phyloP scores from a whole-genome alignment of 805 yeast genomes.

The Torulaspora delbrueckii region DNA sequence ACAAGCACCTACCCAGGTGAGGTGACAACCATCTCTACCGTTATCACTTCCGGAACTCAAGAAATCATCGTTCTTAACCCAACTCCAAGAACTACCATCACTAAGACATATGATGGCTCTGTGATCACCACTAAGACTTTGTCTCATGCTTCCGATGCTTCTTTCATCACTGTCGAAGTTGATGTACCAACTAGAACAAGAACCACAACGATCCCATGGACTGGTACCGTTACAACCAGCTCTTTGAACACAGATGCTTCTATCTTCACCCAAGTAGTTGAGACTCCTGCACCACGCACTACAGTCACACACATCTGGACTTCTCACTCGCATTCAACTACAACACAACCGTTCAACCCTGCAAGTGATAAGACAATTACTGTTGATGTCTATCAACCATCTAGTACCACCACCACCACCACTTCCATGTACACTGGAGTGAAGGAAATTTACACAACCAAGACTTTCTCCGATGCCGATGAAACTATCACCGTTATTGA shows the following conservation, averaged over 20 bases:
- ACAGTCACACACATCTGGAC: conserved; percentile 8
- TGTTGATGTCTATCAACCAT: conserved; percentile 9
- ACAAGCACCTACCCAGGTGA: conserved; percentile 9
- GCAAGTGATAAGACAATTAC: conserved; percentile 5
- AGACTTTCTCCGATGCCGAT: conserved; percentile 4
- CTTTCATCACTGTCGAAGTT: conserved; percentile 7
- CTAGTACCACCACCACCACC: conserved; percentile 7
- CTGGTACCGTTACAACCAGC: conserved; percentile 7
- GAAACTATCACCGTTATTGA: conserved; percentile 6
- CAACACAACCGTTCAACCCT: conserved; percentile 7
- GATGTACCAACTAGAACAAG: conserved; percentile 9
- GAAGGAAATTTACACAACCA: conserved; percentile 1
- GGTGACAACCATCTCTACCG: conserved; percentile 10
- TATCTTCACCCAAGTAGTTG: conserved; percentile 1
- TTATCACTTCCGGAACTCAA: conserved; percentile 8
- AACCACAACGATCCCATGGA: conserved; percentile 10
- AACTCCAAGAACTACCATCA: conserved; percentile 9
- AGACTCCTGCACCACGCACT: conserved; percentile 7
- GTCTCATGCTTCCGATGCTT: conserved; percentile 5
- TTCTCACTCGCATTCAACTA: conserved; percentile 7
- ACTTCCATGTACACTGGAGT: conserved; percentile 6
- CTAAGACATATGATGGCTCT: conserved; percentile 6
- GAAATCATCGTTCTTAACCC: conserved; percentile 6
- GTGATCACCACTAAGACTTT: conserved; percentile 3
- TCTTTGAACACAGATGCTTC: conserved; percentile 1